Evolutionary conservation across 179 eudicot species (phyloP), one percentile per base, ranked within the genome.

Genomic region (Amaranthus tricolor): DNA sequence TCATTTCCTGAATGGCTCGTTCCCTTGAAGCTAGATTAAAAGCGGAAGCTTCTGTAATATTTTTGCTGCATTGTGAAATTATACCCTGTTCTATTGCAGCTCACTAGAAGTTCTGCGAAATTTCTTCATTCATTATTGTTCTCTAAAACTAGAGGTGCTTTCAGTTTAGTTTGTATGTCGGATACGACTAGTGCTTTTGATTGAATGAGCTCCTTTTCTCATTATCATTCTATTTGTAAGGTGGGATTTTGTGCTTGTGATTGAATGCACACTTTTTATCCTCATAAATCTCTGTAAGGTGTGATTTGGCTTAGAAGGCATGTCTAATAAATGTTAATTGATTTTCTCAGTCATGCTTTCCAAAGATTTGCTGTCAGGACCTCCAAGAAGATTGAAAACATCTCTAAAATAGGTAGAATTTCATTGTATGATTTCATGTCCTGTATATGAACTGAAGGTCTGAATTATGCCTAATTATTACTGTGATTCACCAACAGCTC

Each of bases 321-420:
- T 9, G 7, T 12, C 58, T 77, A n/a, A 64, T 66, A 6, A 31
- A 11, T 54, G 43, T 50, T 2, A 40, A 31, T 67, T 75, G 53
- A 2, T 43, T 24, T 24, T 56, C 78, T 66, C 86, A 93, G 97
- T 78, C 98, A 82, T 24, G 80, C 88, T 8, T 93, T 93, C 82
- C 97, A 93, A 76, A 84, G 91, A 66, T 93, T 93, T 82, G 93
- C 98, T 0, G 97, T 93, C 72, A 88, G 91, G 85, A 89, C 97
- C 53, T 88, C 94, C 58, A 88, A 78, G 78, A 88, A 61, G 81
- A 76, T 93, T 8, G 87, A 93, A 56, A 86, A 86, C 50, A 12
- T 88, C 6, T 82, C 94, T 14, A 85, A 75, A 72, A 43, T 72
- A 55, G 97, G 97, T 88, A 88, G 3, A 11, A 11, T 50, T 43